Evolutionary conservation across 176 grass and related monocot genomes (phyloP), one percentile per base, ranked within the genome.

Genomic region (Musa acuminata): DNA sequence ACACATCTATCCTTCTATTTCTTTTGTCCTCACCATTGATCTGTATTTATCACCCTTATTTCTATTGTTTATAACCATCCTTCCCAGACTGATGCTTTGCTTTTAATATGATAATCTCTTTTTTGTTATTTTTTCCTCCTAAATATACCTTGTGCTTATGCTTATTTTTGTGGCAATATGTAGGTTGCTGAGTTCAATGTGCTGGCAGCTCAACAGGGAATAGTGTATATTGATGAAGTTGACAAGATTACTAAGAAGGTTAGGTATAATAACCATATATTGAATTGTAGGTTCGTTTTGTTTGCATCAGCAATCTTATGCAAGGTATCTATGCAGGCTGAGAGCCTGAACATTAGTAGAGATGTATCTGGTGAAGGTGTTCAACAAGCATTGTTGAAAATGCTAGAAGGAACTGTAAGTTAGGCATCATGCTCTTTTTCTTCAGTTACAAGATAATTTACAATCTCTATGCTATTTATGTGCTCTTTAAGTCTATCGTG

Each of bases 171-270:
- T 55, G 53, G 14, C 23, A 77, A 77, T 82, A 13, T 79, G 27
- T 83, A 99, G 95, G 91, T 99, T 67, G 91, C 95, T 79, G 95
- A 99, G 82, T 99, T 94, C 82, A 99, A 99, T 80, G 95, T 99
- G 53, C 95, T 94, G 83, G 95, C 95, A 84, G 95, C 95, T 82
- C 95, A 99, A 79, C 95, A 99, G 62, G 95, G 95, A 53, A 99
- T 99, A 88, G 95, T 99, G 27, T 99, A 99, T 86, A 99, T 99
- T 55, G 95, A 99, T 82, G 95, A 99, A 94, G 95, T 99, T 82
- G 95, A 99, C 87, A 99, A 99, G 80, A 99, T 99, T 53, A 99
- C 95, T 66, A 99, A 99, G 73, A 99, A 99, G 95, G 90, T 89
- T 72, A 62, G 23, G 0, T 50, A 25, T 52, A 24, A 57, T 79